Evolutionary conservation across 2,329 filamentous ascomycete species (phyloP).

Genomic region (Alternaria viburni): DNA sequence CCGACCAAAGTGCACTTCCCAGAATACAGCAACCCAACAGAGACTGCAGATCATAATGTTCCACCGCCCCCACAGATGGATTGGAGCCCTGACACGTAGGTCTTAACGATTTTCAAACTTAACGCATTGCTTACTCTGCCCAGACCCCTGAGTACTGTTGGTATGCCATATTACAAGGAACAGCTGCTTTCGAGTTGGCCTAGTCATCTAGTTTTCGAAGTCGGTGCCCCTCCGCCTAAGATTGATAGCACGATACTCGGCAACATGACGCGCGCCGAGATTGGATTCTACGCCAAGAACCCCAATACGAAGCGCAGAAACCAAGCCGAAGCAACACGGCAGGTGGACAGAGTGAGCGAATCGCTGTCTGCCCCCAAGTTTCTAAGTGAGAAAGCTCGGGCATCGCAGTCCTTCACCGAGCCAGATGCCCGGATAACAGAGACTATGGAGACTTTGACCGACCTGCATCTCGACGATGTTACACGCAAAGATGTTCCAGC

Average conservation of each 20-base stretch:
- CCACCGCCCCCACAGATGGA: constrained; percentile 67
- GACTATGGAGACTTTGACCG: constrained; percentile 72
- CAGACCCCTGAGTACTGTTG: constrained; percentile 81
- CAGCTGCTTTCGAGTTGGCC: constrained; percentile 89
- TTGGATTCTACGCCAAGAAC: constrained; percentile 80
- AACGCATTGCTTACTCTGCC: no score
- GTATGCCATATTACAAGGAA: constrained; percentile 93
- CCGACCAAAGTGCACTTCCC: constrained; percentile 85
- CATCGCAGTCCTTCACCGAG: constrained; percentile 52
- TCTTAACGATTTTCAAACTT: neutral
- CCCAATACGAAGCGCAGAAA: constrained; percentile 76
- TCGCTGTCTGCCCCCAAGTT: constrained; percentile 84
- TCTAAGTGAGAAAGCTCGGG: constrained; percentile 87
- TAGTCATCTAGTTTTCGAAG: constrained; percentile 79
- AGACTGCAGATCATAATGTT: constrained; percentile 71
- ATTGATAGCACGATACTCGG: constrained; percentile 74
- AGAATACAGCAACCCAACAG: constrained; percentile 75
- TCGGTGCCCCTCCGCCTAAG: constrained; percentile 80
- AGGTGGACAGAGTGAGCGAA: constrained; percentile 62
- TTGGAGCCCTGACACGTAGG: constrained; percentile 74
- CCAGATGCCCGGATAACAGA: constrained; percentile 44
- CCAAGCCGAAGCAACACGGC: constrained; percentile 79
- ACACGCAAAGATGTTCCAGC: constrained; percentile 82
- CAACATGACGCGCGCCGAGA: constrained; percentile 72
- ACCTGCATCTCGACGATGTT: constrained; percentile 71